Conservation (phyloP, 108 stramenopile genomes). For the Conticribra guillardii region DNA sequence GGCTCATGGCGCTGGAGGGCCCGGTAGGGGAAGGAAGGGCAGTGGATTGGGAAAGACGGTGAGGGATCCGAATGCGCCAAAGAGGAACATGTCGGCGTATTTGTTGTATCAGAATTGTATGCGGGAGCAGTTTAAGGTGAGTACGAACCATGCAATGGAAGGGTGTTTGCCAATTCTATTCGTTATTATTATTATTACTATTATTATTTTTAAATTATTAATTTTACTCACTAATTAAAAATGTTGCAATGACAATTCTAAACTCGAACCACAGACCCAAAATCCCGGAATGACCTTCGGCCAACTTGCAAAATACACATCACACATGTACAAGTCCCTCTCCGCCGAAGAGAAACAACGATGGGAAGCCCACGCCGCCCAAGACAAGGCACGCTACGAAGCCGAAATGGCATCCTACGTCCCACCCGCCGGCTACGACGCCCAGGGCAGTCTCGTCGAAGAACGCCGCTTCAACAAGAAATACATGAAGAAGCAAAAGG, state of each 20-base stretch:
- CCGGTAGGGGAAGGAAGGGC: conserved; percentile 50
- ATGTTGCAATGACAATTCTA: no score
- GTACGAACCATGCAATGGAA: background rate
- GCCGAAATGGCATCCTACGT: conserved; percentile 76
- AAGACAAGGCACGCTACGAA: conserved; percentile 86
- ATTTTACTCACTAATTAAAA: no score
- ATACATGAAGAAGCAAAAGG: conserved; percentile 71
- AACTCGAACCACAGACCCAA: conserved; percentile 18
- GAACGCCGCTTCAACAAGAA: conserved; percentile 70
- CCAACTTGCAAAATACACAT: conserved; percentile 90
- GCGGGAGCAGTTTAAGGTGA: conserved; percentile 84
- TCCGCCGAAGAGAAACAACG: conserved; percentile 80
- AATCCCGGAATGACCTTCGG: conserved; percentile 81
- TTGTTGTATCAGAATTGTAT: conserved; percentile 88
- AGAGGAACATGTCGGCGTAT: conserved; percentile 89
- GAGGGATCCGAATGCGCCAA: conserved; percentile 90
- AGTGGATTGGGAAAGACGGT: conserved; percentile 46
- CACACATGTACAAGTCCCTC: conserved; percentile 88
- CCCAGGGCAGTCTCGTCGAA: conserved; percentile 78
- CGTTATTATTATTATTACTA: background rate
- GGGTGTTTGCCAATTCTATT: background rate
- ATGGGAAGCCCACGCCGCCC: conserved; percentile 78
- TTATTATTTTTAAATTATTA: background rate
- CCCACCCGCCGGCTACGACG: conserved; percentile 75
- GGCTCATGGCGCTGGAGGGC: conserved; percentile 4